Conservation (phyloP, 1,284 basidiomycete species). For the Lentinula novae-zelandiae region DNA sequence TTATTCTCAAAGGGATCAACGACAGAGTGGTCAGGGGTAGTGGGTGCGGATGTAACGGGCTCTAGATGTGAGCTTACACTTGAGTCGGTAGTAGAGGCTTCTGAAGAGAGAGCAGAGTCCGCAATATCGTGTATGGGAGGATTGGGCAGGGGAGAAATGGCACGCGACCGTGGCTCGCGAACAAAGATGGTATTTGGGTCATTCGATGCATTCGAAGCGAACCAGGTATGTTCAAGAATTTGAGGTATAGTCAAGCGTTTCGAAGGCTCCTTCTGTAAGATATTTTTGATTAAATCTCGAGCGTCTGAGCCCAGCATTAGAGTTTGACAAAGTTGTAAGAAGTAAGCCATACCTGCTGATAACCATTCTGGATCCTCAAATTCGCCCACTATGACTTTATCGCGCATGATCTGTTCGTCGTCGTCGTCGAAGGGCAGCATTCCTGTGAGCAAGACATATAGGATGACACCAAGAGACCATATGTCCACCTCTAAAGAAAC, state of each 20-base stretch:
- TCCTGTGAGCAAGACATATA: slow-evolving; percentile 92
- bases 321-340: slow-evolving; percentile 5
- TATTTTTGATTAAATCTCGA: slow-evolving; percentile 71
- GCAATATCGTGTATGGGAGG: slow-evolving; percentile 16
- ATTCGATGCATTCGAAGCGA: slow-evolving; percentile 44
- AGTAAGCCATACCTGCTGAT: slow-evolving; percentile 58
- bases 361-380: slow-evolving; percentile 94
- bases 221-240: slow-evolving; percentile 92
- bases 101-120: slow-evolving; percentile 35
- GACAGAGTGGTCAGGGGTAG: slow-evolving; percentile 48
- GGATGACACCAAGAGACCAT: slow-evolving; percentile 95
- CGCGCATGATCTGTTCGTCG: slow-evolving; percentile 86
- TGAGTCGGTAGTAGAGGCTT: slow-evolving; percentile 46
- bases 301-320: slow-evolving; percentile 54
- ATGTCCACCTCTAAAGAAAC: slow-evolving; percentile 79
- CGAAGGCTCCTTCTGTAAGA: slow-evolving; percentile 79
- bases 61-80: slow-evolving; percentile 49
- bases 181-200: slow-evolving; percentile 28
- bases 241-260: slow-evolving; percentile 79
- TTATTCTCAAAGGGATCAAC: slow-evolving; percentile 40
- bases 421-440: slow-evolving; percentile 98
- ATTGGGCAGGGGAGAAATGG: slow-evolving; percentile 6
- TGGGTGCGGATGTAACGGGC: slow-evolving; percentile 50
- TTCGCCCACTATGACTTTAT: slow-evolving; percentile 82
- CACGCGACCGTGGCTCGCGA: slow-evolving; percentile 10